A percentile compares a stretch with the other conserved stretches of the same genome.
Evolutionary conservation across 2,329 filamentous ascomycete genomes (phyloP).

Genomic region (Fusarium miscanthi): DNA sequence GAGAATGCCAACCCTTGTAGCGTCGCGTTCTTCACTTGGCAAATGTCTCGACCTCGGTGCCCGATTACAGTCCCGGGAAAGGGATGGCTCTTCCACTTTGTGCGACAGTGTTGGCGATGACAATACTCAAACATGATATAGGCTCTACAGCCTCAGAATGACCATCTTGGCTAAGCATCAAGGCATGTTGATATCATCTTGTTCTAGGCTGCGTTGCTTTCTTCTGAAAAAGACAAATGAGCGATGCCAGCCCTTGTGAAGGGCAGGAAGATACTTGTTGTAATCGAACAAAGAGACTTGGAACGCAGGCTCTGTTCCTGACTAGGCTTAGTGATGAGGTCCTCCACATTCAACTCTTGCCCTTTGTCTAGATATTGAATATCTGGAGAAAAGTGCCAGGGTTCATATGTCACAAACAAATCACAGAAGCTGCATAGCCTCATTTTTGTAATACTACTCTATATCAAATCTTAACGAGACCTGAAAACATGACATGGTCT

Average conservation of each 20-base stretch:
- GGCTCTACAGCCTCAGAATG: not conserved
- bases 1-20: slow-evolving; percentile 8
- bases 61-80: not conserved
- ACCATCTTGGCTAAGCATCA: not conserved
- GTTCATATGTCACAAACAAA: not conserved
- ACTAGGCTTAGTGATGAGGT: not conserved
- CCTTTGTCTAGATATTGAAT: not conserved
- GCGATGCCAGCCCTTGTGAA: not conserved
- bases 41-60: not conserved
- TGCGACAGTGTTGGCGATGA: not conserved
- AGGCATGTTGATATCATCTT: not conserved
- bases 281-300: not conserved
- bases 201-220: not conserved
- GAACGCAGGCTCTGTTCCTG: not conserved
- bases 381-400: not conserved
- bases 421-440: slow-evolving; percentile 1
- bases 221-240: not conserved
- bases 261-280: not conserved
- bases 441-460: not conserved
- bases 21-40: slow-evolving; percentile 15
- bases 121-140: not conserved
- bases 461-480: not conserved
- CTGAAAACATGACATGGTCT: not conserved
- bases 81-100: not conserved
- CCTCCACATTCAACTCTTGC: not conserved